Evolutionary conservation across 345 rosid species (phyloP).

Genomic region (Tarenaya hassleriana): DNA sequence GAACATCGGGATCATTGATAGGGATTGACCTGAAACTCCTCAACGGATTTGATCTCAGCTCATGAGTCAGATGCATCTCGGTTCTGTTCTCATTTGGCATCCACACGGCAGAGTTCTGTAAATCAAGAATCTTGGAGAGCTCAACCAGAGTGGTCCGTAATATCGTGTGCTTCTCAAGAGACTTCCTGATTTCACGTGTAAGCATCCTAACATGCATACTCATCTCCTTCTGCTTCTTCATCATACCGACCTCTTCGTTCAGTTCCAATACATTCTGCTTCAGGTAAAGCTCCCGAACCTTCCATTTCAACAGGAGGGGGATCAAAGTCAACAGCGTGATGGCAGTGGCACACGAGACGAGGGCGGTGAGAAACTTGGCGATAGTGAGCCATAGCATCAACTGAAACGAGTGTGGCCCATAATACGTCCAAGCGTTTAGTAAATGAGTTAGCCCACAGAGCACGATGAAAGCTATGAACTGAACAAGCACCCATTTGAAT

Average conservation of each 20-base stretch:
- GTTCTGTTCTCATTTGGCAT: conserved; percentile 55
- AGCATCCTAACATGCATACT: conserved; percentile 69
- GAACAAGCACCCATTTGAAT: conserved; percentile 69
- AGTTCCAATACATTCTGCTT: conserved; percentile 67
- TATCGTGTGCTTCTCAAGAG: conserved; percentile 58
- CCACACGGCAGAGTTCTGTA: conserved; percentile 76
- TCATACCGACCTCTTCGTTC: conserved; percentile 59
- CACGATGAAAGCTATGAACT: conserved; percentile 73
- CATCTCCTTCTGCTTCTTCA: conserved; percentile 58
- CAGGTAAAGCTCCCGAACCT: conserved; percentile 65
- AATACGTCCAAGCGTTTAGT: conserved; percentile 64
- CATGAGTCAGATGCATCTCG: conserved; percentile 52
- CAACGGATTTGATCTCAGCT: no score
- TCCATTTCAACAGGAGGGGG: conserved; percentile 68
- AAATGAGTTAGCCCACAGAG: conserved; percentile 75
- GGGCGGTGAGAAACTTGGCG: conserved; percentile 64
- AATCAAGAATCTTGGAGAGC: conserved; percentile 55
- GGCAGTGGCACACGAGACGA: conserved; percentile 68
- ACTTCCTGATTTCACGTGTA: conserved; percentile 65
- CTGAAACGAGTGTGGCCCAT: conserved; percentile 56
- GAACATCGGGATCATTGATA: conserved; percentile 49
- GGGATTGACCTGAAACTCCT: conserved; percentile 40
- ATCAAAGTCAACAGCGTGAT: conserved; percentile 65
- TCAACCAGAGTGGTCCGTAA: conserved; percentile 60
- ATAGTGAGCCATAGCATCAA: conserved; percentile 62